Evolutionary conservation across 2,329 filamentous ascomycete genomes (phyloP).

Genomic region (Aspergillus sp.): DNA sequence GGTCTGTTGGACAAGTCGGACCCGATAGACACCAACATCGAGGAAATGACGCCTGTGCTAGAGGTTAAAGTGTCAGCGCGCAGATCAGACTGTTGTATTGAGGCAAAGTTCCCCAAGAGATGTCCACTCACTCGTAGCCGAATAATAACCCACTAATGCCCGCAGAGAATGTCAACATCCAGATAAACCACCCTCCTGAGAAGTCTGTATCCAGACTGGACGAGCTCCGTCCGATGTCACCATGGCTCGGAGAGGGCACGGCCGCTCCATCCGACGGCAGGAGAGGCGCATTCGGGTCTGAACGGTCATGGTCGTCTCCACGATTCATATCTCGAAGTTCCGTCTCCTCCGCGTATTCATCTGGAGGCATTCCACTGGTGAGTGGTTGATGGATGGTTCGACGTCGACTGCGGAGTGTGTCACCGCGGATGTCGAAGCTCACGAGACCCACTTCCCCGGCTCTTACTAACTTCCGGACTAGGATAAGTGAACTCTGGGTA

Average conservation of each 20-base stretch:
- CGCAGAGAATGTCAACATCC: slow-evolving; percentile 56
- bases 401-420: neutral
- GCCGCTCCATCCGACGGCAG: slow-evolving; percentile 21
- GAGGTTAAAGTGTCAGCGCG: slow-evolving; percentile 14
- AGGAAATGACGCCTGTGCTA: slow-evolving; percentile 61
- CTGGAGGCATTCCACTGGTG: neutral
- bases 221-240: slow-evolving; percentile 12
- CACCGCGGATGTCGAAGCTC: slow-evolving; percentile 5
- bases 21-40: slow-evolving; percentile 57
- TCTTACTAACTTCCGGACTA: neutral
- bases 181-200: slow-evolving; percentile 49
- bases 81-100: neutral
- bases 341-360: slow-evolving; percentile 10
- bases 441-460: slow-evolving; percentile 17
- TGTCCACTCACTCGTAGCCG: slow-evolving; percentile 55
- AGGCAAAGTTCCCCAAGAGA: neutral
- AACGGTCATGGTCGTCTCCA: slow-evolving; percentile 21
- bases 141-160: slow-evolving; percentile 60
- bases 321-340: slow-evolving; percentile 23
- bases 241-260: slow-evolving; percentile 3
- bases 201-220: slow-evolving; percentile 14
- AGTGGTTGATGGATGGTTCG: neutral
- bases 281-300: slow-evolving; percentile 30
- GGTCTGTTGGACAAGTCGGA: slow-evolving; percentile 52
- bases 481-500: no score